Evolutionary conservation across 306 rosid genomes (phyloP), one percentile per base, ranked within the genome.

Genomic region (Senna siamea): DNA sequence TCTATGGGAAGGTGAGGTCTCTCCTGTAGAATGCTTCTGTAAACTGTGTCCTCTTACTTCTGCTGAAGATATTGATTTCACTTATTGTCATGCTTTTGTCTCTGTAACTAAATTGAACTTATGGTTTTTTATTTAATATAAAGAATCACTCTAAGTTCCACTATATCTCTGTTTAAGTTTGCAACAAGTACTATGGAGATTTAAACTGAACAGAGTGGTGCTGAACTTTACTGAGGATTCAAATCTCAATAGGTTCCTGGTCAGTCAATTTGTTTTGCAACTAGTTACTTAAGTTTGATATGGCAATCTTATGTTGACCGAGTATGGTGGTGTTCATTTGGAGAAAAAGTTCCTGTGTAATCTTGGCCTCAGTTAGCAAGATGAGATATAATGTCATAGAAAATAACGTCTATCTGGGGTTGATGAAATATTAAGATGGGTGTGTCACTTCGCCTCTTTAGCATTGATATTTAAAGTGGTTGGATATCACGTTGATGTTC

Each of bases 1-100:
- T 94, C 99, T 32, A 92, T 94, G 99, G 99, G 99, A 76, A 92
- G 99, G 97, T 94, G 74, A 64, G 69, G 55, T 72, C 54, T 72
- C 60, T 35, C 47, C 52, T 47, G 52, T 56, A 22, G 64, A 56
- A 67, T n/a, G 38, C 2, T n/a, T 66, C 61, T 66, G 6, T 34
- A 44, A 48, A 30, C 53, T 64, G 0, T 40, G 32, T 51, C 46
- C 67, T 64, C 35, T 62, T 30, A 20, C 68, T 86, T 69, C 57
- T 43, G 37, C 65, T 44, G n/a, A 51, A 53, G 44, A 15, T 67
- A 32, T 32, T 40, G 44, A 63, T 63, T 62, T 57, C 19, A 5
- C 22, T 62, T 69, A 53, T 20, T 20, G 22, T 19, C 37, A 6
- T 17, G n/a, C 62, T 64, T 32, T 32, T 70, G 66, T 37, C 73